These are phyloP conservation scores for Lanmaoa pseudosensibilis DNA, from an alignment of 768 basidiomycete genomes.

Conservation along the genomic window DNA sequence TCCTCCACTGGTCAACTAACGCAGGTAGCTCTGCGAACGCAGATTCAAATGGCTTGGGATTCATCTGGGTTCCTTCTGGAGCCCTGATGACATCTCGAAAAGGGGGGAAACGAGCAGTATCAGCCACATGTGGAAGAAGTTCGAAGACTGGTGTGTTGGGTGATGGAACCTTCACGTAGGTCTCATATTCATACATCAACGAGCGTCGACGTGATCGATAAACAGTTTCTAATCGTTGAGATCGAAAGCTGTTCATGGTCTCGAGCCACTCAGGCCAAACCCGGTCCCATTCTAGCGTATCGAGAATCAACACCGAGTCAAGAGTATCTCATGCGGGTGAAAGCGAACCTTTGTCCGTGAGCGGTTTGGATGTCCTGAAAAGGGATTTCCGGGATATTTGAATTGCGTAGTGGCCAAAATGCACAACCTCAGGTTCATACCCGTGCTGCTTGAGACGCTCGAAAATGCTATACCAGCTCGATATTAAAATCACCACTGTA, in stretches of 20 bases:
- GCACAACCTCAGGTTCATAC: slow-evolving; percentile 2
- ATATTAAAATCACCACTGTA: neutral
- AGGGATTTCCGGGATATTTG: neutral
- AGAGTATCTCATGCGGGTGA: neutral
- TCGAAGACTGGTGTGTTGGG: neutral
- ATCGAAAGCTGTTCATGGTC: neutral
- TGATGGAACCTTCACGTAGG: neutral
- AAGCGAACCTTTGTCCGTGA: slow-evolving; percentile 10
- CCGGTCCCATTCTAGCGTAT: slow-evolving; percentile 10
- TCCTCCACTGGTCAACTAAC: neutral
- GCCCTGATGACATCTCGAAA: slow-evolving; percentile 10
- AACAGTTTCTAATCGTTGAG: neutral
- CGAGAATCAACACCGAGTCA: neutral
- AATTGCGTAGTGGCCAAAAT: neutral
- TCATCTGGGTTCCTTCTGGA: neutral
- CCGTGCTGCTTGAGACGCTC: slow-evolving; percentile 5
- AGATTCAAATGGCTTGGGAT: neutral
- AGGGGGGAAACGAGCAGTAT: slow-evolving; percentile 1
- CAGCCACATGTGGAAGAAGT: slow-evolving; percentile 12
- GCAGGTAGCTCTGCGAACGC: neutral
- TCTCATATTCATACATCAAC: neutral
- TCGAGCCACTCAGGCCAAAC: neutral
- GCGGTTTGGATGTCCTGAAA: slow-evolving; percentile 3
- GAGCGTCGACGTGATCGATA: neutral
- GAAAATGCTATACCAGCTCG: slow-evolving; percentile 3